A percentile compares a stretch with the other conserved stretches of the same genome.
Conservation (phyloP, 139 green algal species). For the Asterochloris sp. region DNA sequence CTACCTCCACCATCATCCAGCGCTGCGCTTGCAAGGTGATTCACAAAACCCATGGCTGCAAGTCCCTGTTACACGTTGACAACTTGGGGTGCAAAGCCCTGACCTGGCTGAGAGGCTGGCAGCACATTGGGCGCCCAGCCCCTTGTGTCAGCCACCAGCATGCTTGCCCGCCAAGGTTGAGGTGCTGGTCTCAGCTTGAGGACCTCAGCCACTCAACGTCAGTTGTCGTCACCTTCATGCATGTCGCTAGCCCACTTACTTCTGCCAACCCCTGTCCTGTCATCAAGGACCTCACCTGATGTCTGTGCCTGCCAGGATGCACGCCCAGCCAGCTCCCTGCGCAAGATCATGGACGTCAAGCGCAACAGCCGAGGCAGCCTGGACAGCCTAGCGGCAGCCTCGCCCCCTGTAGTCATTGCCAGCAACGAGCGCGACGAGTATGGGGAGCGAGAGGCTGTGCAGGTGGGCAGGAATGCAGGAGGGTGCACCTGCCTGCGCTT, state of each 20-base stretch:
- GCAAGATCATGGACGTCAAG: constrained; percentile 22
- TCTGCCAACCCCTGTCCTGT: no score
- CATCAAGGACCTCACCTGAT: no score
- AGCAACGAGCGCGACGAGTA: constrained; percentile 15
- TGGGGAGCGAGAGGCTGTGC: constrained; percentile 14
- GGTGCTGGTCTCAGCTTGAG: no score
- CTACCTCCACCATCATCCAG: constrained; percentile 11
- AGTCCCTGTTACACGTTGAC: not conserved
- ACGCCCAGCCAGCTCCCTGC: constrained; percentile 14
- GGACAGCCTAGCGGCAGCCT: constrained; percentile 5
- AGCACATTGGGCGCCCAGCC: no score
- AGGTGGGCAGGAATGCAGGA: not conserved
- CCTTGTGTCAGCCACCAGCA: no score
- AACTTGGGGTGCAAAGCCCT: not conserved
- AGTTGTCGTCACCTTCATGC: no score
- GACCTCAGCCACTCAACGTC: no score
- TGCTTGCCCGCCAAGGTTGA: no score
- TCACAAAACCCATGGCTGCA: no score
- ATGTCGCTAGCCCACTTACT: no score
- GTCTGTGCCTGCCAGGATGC: constrained; percentile 37
- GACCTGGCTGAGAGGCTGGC: no score
- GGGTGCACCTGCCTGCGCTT: not conserved
- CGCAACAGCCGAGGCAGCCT: constrained; percentile 9
- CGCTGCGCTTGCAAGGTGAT: constrained; percentile 31
- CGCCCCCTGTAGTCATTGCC: not conserved